Evolutionary conservation across 1,139 yeast species (phyloP).

Genomic region (Scheffersomyces parashehatae): DNA sequence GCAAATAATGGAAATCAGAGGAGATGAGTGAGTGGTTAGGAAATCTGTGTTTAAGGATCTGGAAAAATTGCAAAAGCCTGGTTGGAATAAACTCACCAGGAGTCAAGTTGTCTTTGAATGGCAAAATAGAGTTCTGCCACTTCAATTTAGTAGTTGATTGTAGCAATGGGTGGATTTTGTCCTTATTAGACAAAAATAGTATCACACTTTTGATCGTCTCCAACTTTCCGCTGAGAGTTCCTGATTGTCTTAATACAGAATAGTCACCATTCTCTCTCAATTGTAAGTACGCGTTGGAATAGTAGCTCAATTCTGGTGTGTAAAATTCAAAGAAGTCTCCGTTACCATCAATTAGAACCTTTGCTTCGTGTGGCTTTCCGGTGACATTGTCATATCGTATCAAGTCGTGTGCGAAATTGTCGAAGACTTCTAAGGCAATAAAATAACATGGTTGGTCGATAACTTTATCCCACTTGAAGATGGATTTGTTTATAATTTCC

Average conservation of each 20-base stretch:
- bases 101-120: constrained; percentile 68
- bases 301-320: constrained; percentile 65
- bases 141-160: constrained; percentile 34
- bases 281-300: constrained; percentile 55
- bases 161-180: constrained; percentile 41
- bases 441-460: constrained; percentile 76
- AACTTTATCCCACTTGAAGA: constrained; percentile 68
- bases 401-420: constrained; percentile 81
- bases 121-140: constrained; percentile 39
- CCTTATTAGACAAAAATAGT: constrained; percentile 33
- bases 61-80: constrained; percentile 64
- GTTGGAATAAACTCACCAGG: constrained; percentile 85
- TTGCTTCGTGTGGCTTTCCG: constrained; percentile 73
- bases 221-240: constrained; percentile 19
- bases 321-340: constrained; percentile 80
- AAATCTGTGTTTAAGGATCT: constrained; percentile 61
- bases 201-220: constrained; percentile 29
- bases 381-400: constrained; percentile 72
- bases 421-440: constrained; percentile 81
- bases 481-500: constrained; percentile 68
- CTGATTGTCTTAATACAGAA: constrained; percentile 31
- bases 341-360: constrained; percentile 69
- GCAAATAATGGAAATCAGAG: constrained; percentile 71
- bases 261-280: constrained; percentile 51
- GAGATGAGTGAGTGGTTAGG: constrained; percentile 75